Evolutionary conservation across 2,329 filamentous ascomycete genomes (phyloP).

Genomic region (Stylonectria norvegica): DNA sequence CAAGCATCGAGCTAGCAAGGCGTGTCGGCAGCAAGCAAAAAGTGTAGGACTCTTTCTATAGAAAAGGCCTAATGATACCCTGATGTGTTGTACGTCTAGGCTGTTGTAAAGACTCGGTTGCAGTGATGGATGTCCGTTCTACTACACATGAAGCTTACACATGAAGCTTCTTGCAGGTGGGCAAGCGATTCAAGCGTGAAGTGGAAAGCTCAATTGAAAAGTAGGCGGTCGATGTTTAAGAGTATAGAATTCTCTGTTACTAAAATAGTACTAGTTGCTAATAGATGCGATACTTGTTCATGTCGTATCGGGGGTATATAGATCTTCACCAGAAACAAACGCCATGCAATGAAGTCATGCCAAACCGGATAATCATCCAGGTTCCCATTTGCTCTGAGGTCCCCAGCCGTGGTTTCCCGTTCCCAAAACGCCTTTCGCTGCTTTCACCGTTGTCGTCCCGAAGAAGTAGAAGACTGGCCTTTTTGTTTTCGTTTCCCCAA

Average conservation of each 20-base stretch:
- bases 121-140: too few relatives aligned
- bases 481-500: too few relatives aligned
- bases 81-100: conserved; percentile 25
- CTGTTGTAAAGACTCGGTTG: too few relatives aligned
- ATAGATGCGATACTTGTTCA: conserved; percentile 5
- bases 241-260: too few relatives aligned
- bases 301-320: conserved; percentile 38
- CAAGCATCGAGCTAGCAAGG: too few relatives aligned
- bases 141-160: too few relatives aligned
- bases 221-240: too few relatives aligned
- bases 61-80: conserved; percentile 41
- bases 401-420: conserved; percentile 18
- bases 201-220: too few relatives aligned
- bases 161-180: too few relatives aligned
- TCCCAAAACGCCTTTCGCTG: conserved; percentile 28
- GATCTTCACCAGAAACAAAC: conserved; percentile 47
- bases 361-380: conserved; percentile 17
- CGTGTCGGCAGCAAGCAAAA: conserved; percentile 5
- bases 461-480: not conserved
- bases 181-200: too few relatives aligned
- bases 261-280: too few relatives aligned
- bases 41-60: conserved; percentile 21
- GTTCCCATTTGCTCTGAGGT: conserved; percentile 34
- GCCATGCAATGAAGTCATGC: conserved; percentile 24
- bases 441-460: conserved; percentile 1